These are phyloP conservation scores for Massarina eburnea DNA, from an alignment of 2,329 filamentous ascomycete species.

Conservation along the genomic window DNA sequence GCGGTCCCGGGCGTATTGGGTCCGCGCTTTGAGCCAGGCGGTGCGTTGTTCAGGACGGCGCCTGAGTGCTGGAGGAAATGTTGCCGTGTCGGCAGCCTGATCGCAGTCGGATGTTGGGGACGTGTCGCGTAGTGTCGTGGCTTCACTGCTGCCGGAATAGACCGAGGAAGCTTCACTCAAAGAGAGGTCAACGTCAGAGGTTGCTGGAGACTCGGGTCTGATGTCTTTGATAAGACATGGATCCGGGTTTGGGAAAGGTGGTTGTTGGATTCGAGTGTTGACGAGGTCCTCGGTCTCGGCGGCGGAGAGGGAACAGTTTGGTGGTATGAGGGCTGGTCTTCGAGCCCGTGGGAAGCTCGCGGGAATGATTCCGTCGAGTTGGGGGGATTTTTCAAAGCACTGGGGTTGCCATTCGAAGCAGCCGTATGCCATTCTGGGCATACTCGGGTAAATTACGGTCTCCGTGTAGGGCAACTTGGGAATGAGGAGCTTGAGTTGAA, in stretches of 20 bases:
- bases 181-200: background rate
- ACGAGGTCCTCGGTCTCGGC: slow-evolving; percentile 16
- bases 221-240: slow-evolving; percentile 8
- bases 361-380: slow-evolving; percentile 3
- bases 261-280: slow-evolving; percentile 11
- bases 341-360: slow-evolving; percentile 9
- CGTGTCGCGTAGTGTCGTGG: background rate
- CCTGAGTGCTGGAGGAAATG: slow-evolving; percentile 4
- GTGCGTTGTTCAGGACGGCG: slow-evolving; percentile 10
- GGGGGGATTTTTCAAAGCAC: background rate
- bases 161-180: background rate
- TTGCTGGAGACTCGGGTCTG: slow-evolving; percentile 1
- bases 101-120: slow-evolving; percentile 2
- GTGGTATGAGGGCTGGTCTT: slow-evolving; percentile 14
- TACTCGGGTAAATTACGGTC: too few species aligned
- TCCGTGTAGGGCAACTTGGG: too few species aligned
- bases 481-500: background rate
- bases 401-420: slow-evolving; percentile 6
- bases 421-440: too few species aligned
- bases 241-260: slow-evolving; percentile 16
- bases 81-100: background rate
- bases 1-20: slow-evolving; percentile 16
- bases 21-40: slow-evolving; percentile 16
- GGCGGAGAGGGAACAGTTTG: slow-evolving; percentile 9
- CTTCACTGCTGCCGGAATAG: background rate